These are phyloP conservation scores for Aspergillus sp. DNA, from an alignment of 2,329 filamentous ascomycete genomes.

Conservation along the genomic window DNA sequence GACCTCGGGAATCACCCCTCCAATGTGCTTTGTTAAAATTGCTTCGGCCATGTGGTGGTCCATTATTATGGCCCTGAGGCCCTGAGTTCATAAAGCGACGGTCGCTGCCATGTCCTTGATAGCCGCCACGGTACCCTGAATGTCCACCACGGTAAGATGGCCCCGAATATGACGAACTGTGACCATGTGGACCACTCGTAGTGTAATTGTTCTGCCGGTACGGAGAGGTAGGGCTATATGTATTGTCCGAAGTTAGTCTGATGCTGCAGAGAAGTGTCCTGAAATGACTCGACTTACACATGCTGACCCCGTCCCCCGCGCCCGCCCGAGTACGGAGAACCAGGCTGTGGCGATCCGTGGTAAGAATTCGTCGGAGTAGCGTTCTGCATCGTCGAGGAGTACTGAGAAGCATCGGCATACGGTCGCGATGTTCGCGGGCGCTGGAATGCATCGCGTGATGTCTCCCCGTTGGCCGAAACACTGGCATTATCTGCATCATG, in stretches of 20 bases:
- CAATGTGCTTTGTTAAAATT: slow-evolving; percentile 72
- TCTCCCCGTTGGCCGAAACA: slow-evolving; percentile 34
- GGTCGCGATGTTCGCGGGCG: slow-evolving; percentile 43
- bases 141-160: slow-evolving; percentile 54
- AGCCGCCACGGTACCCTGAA: slow-evolving; percentile 61
- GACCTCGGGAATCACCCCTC: slow-evolving; percentile 61
- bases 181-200: slow-evolving; percentile 58
- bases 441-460: slow-evolving; percentile 36
- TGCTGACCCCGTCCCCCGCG: slow-evolving; percentile 58
- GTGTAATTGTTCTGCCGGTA: slow-evolving; percentile 60
- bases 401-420: slow-evolving; percentile 50
- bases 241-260: slow-evolving; percentile 38
- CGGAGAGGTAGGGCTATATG: slow-evolving; percentile 62
- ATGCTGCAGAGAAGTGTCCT: slow-evolving; percentile 14
- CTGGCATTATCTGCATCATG: slow-evolving; percentile 35
- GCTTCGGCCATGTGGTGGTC: slow-evolving; percentile 55
- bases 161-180: slow-evolving; percentile 48
- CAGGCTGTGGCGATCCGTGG: slow-evolving; percentile 63
- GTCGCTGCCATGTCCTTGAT: slow-evolving; percentile 51
- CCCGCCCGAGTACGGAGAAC: slow-evolving; percentile 60
- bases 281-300: slow-evolving; percentile 47
- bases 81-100: slow-evolving; percentile 48
- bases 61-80: slow-evolving; percentile 50
- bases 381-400: slow-evolving; percentile 62
- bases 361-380: slow-evolving; percentile 56